Conservation (phyloP, 2,329 filamentous ascomycete genomes). For the Lecanicillium sp. region DNA sequence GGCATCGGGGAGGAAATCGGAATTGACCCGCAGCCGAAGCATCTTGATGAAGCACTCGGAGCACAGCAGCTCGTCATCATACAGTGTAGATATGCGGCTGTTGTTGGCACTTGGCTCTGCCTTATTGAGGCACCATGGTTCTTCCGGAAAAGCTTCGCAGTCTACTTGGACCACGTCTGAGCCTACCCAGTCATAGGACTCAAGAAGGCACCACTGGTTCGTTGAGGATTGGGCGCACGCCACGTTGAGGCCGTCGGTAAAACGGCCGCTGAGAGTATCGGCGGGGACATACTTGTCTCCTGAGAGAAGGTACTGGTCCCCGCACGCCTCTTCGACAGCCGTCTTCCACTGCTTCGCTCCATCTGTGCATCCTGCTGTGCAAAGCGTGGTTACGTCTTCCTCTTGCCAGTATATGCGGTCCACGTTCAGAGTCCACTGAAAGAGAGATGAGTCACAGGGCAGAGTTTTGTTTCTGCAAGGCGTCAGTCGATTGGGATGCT, state of each 20-base stretch:
- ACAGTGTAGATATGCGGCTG: slow-evolving; percentile 7
- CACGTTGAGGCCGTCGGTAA: no score
- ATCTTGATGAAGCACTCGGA: slow-evolving; percentile 7
- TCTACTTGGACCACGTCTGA: slow-evolving; percentile 8
- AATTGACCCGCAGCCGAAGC: not conserved
- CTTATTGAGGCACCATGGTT: slow-evolving; percentile 8
- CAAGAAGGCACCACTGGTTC: slow-evolving; percentile 6
- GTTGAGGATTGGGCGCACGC: no score
- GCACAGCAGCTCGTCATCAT: slow-evolving; percentile 9
- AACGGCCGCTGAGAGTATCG: slow-evolving; percentile 7
- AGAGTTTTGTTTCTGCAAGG: slow-evolving; percentile 4
- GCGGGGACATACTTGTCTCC: slow-evolving; percentile 8
- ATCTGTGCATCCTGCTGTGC: not conserved
- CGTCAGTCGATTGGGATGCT: not conserved
- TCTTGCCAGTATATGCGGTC: slow-evolving; percentile 2
- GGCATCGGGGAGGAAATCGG: not conserved
- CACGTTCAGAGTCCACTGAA: slow-evolving; percentile 4
- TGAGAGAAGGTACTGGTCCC: slow-evolving; percentile 2
- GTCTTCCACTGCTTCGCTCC: slow-evolving; percentile 1
- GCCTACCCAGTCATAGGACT: slow-evolving; percentile 9
- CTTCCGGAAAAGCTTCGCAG: slow-evolving; percentile 8
- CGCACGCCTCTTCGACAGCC: slow-evolving; percentile 3
- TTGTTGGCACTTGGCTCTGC: slow-evolving; percentile 6
- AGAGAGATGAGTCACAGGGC: slow-evolving; percentile 4
- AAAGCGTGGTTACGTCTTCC: slow-evolving; percentile 3